phyloP scores from a whole-genome alignment of 2,329 filamentous ascomycete species.

The Paracamarosporium sp. region DNA sequence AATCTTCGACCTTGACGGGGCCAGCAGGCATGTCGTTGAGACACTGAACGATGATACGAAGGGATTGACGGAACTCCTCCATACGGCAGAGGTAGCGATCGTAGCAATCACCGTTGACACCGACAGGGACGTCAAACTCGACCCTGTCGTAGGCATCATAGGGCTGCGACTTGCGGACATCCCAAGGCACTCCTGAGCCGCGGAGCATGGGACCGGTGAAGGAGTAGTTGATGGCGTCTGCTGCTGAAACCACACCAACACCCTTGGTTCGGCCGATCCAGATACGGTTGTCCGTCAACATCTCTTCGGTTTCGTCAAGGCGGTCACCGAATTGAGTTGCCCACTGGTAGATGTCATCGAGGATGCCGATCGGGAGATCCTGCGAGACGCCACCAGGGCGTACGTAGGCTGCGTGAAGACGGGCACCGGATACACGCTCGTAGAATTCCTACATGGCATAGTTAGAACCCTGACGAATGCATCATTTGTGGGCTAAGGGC shows the following conservation, averaged over 20 bases:
- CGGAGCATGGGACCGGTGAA: constrained; percentile 98
- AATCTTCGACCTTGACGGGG: constrained; percentile 94
- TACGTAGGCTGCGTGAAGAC: constrained; percentile 95
- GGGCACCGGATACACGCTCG: constrained; percentile 96
- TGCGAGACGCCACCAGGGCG: constrained; percentile 96
- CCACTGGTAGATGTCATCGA: constrained; percentile 99
- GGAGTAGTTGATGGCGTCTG: constrained; percentile 94
- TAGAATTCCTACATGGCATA: constrained; percentile 83
- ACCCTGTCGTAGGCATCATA: constrained; percentile 98
- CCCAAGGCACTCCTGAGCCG: constrained; percentile 94
- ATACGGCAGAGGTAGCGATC: constrained; percentile 98
- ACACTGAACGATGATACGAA: constrained; percentile 98
- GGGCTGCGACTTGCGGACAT: constrained; percentile 93
- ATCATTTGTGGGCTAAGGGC: not conserved
- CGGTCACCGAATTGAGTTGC: constrained; percentile 98
- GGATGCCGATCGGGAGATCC: constrained; percentile 89
- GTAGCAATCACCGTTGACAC: constrained; percentile 97
- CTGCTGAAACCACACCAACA: constrained; percentile 87
- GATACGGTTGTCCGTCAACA: constrained; percentile 98
- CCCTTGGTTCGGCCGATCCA: constrained; percentile 95
- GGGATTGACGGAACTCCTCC: constrained; percentile 98
- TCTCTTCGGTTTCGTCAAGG: constrained; percentile 97
- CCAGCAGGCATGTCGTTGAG: constrained; percentile 98
- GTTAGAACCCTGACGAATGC: constrained; percentile 16
- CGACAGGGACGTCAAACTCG: constrained; percentile 97